These are phyloP conservation scores for Neurospora tetraspora DNA, from an alignment of 495 filamentous ascomycete species.

Conservation along the genomic window DNA sequence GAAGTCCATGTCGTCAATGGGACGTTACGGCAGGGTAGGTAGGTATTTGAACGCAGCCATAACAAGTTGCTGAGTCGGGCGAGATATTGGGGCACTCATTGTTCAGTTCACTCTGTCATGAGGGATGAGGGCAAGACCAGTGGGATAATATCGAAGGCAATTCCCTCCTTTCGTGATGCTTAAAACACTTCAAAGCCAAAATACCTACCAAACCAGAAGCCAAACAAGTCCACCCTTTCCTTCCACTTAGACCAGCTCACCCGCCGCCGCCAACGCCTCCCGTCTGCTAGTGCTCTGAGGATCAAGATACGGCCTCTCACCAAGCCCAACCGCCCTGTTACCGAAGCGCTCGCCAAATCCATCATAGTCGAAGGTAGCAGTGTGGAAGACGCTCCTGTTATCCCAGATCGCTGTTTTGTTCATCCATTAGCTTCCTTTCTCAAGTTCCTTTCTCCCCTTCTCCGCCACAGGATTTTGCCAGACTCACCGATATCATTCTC, in stretches of 20 bases:
- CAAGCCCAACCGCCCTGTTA: constrained; percentile 51
- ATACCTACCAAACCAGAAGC: no score
- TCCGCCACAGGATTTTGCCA: no score
- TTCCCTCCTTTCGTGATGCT: no score
- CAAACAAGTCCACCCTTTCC: no score
- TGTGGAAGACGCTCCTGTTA: constrained; percentile 58
- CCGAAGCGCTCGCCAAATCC: constrained; percentile 49
- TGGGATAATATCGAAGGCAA: no score
- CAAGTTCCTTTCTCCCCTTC: not conserved
- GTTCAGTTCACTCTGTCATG: no score
- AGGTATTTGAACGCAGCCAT: no score
- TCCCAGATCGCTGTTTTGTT: constrained; percentile 60
- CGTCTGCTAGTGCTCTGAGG: constrained; percentile 46
- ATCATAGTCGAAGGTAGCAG: constrained; percentile 57
- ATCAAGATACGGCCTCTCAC: constrained; percentile 58
- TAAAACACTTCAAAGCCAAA: not conserved
- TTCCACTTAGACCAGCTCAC: not conserved
- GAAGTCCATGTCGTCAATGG: no score
- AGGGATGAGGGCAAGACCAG: no score
- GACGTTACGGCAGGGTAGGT: no score
- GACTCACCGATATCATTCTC: constrained; percentile 42
- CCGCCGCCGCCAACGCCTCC: constrained; percentile 32
- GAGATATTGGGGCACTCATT: no score
- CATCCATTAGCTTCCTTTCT: not conserved
- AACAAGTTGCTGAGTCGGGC: no score